phyloP scores from a whole-genome alignment of 1,284 basidiomycete genomes.

The Puccinia coronata region DNA sequence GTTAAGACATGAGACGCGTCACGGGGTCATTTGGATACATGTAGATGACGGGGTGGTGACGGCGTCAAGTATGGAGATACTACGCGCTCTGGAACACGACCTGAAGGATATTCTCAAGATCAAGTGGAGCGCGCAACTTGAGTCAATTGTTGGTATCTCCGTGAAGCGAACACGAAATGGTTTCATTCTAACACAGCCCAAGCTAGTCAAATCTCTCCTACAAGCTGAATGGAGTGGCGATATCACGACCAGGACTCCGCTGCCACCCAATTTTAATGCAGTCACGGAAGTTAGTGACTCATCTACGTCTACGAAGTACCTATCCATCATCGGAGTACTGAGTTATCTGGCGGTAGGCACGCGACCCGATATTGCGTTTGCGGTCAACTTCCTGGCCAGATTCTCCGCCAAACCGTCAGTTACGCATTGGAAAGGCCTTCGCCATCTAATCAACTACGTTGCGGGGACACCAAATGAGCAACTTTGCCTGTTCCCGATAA shows the following conservation, averaged over 20 bases:
- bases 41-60: no score
- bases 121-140: background rate
- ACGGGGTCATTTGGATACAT: no score
- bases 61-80: no score
- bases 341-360: background rate
- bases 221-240: background rate
- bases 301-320: background rate
- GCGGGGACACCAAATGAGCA: background rate
- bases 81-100: no score
- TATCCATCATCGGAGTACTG: background rate
- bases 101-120: conserved; percentile 6
- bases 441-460: background rate
- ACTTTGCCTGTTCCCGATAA: background rate
- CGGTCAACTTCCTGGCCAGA: background rate
- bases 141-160: background rate
- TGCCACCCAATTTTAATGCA: background rate
- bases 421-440: background rate
- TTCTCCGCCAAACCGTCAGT: background rate
- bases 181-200: background rate
- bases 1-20: no score
- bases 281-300: background rate
- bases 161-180: no score
- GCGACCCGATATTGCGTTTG: background rate
- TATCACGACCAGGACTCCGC: background rate
- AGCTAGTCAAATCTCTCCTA: background rate